phyloP scores from a whole-genome alignment of 345 rosid species.

The Corymbia maculata region DNA sequence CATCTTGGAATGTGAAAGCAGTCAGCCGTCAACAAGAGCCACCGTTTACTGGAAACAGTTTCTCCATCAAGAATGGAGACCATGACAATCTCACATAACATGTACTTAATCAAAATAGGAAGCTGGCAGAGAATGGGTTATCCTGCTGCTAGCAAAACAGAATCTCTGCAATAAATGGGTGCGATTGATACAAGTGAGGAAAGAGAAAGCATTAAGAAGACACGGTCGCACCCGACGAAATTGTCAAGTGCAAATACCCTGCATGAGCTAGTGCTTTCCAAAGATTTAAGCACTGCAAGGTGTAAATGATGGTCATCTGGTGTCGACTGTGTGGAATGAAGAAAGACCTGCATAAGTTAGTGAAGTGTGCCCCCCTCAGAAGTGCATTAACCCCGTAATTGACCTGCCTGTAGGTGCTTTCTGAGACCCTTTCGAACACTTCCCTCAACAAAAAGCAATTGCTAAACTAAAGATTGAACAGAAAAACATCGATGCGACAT shows the following conservation, averaged over 20 bases:
- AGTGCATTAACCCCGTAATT: neutral
- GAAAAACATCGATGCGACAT: neutral
- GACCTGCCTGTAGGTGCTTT: neutral
- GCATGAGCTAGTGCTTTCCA: neutral
- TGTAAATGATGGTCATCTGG: neutral
- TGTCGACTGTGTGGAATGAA: neutral
- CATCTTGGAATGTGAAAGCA: neutral
- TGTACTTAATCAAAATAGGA: neutral
- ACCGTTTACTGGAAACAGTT: neutral
- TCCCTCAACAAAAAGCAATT: neutral
- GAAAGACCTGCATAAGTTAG: neutral
- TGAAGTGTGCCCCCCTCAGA: neutral
- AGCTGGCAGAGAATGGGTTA: neutral
- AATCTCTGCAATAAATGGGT: neutral
- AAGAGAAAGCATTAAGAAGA: neutral
- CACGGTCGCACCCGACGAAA: neutral
- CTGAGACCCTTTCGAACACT: neutral
- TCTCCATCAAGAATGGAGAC: neutral
- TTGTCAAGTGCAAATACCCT: neutral
- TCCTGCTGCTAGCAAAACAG: neutral
- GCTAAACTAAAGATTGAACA: neutral
- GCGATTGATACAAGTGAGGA: neutral
- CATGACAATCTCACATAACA: neutral
- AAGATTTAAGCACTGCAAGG: neutral
- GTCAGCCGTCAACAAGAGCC: neutral